Percentiles rank a stretch among this genome's conserved stretches.
Conservation (phyloP, 1,284 basidiomycete genomes). For the Singerocomus inundabilis region DNA sequence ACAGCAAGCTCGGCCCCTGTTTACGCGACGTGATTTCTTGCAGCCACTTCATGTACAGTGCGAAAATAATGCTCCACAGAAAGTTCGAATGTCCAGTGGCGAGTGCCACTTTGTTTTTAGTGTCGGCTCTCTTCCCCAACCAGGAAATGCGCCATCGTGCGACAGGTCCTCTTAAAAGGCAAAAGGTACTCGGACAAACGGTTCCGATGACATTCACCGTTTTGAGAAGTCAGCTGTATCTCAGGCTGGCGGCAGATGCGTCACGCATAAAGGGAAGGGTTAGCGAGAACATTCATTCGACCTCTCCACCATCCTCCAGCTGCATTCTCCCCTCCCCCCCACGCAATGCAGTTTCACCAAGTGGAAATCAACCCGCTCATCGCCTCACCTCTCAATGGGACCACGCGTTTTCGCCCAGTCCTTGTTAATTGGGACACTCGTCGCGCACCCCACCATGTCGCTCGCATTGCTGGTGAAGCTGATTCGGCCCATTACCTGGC, state of each 20-base stretch:
- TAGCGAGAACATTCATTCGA: background rate
- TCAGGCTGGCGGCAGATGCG: slow-evolving; percentile 3
- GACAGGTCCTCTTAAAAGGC: slow-evolving; percentile 11
- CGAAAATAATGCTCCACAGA: background rate
- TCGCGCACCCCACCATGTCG: slow-evolving; percentile 36
- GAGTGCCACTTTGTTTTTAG: slow-evolving; percentile 8
- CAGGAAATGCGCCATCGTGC: background rate
- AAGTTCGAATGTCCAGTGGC: slow-evolving; percentile 6
- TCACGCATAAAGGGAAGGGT: slow-evolving; percentile 24
- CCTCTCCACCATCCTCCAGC: background rate
- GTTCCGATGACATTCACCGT: slow-evolving; percentile 2
- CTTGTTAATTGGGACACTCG: slow-evolving; percentile 50
- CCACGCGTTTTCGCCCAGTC: slow-evolving; percentile 10
- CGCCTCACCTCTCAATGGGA: slow-evolving; percentile 12
- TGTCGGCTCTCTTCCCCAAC: slow-evolving; percentile 1
- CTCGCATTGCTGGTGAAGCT: slow-evolving; percentile 23
- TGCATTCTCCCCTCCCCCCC: slow-evolving; percentile 7
- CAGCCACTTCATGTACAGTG: slow-evolving; percentile 1
- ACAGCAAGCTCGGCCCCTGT: slow-evolving; percentile 22
- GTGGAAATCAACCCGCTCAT: slow-evolving; percentile 22
- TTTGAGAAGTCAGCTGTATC: background rate
- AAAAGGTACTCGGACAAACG: slow-evolving; percentile 16
- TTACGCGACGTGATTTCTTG: background rate
- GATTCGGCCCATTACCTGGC: slow-evolving; percentile 33
- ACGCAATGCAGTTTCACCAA: slow-evolving; percentile 20